Percentiles rank a stretch among this genome's conserved stretches.
Evolutionary conservation across 441 rosid genomes (phyloP).

Genomic region (Gossypium laxum): DNA sequence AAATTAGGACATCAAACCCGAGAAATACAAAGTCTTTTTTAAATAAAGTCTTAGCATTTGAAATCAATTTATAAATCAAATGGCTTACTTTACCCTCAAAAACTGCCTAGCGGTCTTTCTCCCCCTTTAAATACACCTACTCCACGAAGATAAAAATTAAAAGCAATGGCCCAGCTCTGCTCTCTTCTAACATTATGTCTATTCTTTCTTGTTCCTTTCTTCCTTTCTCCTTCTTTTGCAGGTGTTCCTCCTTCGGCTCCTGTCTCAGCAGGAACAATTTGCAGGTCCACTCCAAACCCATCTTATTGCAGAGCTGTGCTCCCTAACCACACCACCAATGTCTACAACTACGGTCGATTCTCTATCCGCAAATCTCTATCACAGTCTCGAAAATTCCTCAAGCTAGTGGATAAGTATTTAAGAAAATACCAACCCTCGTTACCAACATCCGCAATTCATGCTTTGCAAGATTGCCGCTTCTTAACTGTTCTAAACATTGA

Average conservation of each 20-base stretch:
- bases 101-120: neutral
- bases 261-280: conserved; percentile 27
- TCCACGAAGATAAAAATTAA: neutral
- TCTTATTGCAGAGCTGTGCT: conserved; percentile 58
- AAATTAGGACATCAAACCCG: too few species aligned
- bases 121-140: conserved; percentile 14
- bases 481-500: conserved; percentile 54
- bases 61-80: conserved; percentile 12
- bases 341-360: conserved; percentile 42
- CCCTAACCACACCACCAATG: conserved; percentile 34
- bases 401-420: conserved; percentile 39
- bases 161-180: conserved; percentile 23
- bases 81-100: neutral
- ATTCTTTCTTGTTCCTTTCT: conserved; percentile 16
- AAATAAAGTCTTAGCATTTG: conserved; percentile 5
- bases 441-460: conserved; percentile 35
- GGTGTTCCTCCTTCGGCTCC: conserved; percentile 19
- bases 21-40: conserved; percentile 17
- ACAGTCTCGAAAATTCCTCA: conserved; percentile 49
- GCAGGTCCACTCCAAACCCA: conserved; percentile 60
- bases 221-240: conserved; percentile 21
- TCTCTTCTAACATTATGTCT: neutral
- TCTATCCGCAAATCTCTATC: conserved; percentile 50
- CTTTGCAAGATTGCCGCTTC: conserved; percentile 60
- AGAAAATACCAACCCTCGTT: conserved; percentile 19